These are phyloP conservation scores for Sclerotinia trifoliorum DNA, from an alignment of 2,329 filamentous ascomycete genomes.

Conservation along the genomic window DNA sequence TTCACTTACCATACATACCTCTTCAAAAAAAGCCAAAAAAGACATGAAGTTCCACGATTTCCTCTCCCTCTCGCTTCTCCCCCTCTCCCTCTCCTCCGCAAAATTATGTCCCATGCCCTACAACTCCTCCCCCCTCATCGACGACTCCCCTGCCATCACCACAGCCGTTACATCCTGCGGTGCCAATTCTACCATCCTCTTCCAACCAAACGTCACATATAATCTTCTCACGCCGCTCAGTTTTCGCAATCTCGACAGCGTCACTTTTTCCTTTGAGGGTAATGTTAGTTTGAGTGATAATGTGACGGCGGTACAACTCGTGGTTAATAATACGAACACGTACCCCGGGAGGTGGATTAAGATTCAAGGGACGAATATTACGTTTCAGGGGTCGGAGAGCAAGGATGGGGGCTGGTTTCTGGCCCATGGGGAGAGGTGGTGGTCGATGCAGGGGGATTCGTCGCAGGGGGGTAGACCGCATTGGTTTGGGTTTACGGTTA, in stretches of 20 bases:
- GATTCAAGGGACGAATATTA: constrained; percentile 10
- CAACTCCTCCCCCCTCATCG: background rate
- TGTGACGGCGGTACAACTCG: constrained; percentile 11
- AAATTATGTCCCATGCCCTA: constrained; percentile 19
- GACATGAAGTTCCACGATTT: background rate
- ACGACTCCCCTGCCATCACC: constrained; percentile 4
- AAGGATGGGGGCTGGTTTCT: constrained; percentile 10
- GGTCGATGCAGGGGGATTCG: background rate
- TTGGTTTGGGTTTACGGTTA: constrained; percentile 17
- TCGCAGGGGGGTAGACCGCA: constrained; percentile 12
- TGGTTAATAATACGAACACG: constrained; percentile 12
- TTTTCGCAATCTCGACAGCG: constrained; percentile 1
- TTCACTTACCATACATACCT: too few species aligned
- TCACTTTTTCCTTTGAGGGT: constrained; percentile 4
- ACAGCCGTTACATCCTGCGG: background rate
- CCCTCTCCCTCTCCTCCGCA: background rate
- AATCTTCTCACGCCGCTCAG: constrained; percentile 10
- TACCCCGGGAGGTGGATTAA: constrained; percentile 16
- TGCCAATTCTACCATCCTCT: constrained; percentile 4
- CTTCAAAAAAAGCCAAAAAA: too few species aligned
- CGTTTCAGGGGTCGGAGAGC: background rate
- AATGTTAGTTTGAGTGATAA: constrained; percentile 20
- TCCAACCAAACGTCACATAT: constrained; percentile 10
- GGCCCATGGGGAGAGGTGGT: constrained; percentile 19
- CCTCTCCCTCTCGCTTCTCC: constrained; percentile 3